Base-by-base conservation (phyloP, 2,329 filamentous ascomycete species). In the Endoconidiophora polonica region DNA sequence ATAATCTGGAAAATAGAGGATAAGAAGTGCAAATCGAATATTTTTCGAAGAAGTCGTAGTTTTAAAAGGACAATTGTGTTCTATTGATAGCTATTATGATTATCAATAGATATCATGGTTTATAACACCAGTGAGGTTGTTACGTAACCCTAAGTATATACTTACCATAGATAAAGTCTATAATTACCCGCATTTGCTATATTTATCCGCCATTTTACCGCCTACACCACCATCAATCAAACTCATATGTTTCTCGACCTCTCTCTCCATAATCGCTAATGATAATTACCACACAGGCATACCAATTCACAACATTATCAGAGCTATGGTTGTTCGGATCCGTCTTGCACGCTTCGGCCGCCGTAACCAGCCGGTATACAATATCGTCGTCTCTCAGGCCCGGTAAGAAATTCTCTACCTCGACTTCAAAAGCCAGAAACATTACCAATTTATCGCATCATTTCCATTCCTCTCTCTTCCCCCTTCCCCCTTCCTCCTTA, bases 311-410 rank as follows among this genome's bases (percentile, higher is more conserved):
- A 18, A 24, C 16, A 5, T 6, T 7, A 29, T 7, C 2, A 29
- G 10, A 54, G 74, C 59, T 48, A 94, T 98, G 91, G 90, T 96
- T 55, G 74, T 98, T 60, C 84, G 84, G 65, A 91, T 98, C 65
- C 83, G 91, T 53, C 79, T 98, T 58, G 85, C 91, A 59, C 88
- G 91, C 65, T 94, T 96, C 65, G 87, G 88, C 62, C 86, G 83
- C 65, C 79, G 76, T 56, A 88, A 94, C 63, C 65, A 77, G n/a
- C 90, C 91, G 2, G 83, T 95, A 59, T 98, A 94, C 74, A 98
- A 98, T 69, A 95, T 98, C 56, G 86, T 96, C 57, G 85, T 98
- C 56, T 77, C 87, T 14, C 90, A 96, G 61, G 88, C 88, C 44
- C 81, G 88, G 85, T 93, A 75, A 56, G 72, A 6, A 29, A 10